Conservation (phyloP, 768 basidiomycete genomes). For the Rhizopogon vinicolor region DNA sequence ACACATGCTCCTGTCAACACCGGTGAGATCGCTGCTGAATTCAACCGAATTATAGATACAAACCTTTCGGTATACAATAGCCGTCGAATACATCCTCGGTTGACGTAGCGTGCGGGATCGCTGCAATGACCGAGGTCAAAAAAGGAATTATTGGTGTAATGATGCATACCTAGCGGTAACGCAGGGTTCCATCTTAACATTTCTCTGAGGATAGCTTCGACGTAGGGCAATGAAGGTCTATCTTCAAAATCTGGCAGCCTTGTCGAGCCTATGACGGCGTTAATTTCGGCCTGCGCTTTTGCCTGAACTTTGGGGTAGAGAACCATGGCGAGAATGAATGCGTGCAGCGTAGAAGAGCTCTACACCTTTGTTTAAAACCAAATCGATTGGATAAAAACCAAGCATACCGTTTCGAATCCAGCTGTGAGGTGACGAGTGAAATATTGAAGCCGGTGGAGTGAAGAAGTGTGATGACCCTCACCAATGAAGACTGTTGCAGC, state of each 20-base stretch:
- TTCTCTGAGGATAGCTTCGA: constrained; percentile 19
- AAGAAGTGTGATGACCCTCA: constrained; percentile 2
- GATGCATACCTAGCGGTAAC: constrained; percentile 15
- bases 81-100: constrained; percentile 38
- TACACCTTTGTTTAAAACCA: not conserved
- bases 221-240: constrained; percentile 12
- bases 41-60: not conserved
- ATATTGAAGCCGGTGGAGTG: not conserved
- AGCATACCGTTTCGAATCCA: not conserved
- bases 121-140: constrained; percentile 3
- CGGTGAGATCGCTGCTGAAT: not conserved
- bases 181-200: constrained; percentile 16
- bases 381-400: not conserved
- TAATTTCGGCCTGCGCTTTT: constrained; percentile 13
- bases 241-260: constrained; percentile 15
- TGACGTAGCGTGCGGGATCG: constrained; percentile 25
- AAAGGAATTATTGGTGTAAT: not conserved
- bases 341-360: constrained; percentile 10
- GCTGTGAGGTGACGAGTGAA: not conserved
- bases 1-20: constrained; percentile 14
- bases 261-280: constrained; percentile 13
- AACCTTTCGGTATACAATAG: constrained; percentile 50
- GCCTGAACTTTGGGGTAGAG: constrained; percentile 19
- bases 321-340: constrained; percentile 16
- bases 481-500: constrained; percentile 18